These are phyloP conservation scores for Russula vinacea DNA, from an alignment of 768 basidiomycete species.

Conservation along the genomic window DNA sequence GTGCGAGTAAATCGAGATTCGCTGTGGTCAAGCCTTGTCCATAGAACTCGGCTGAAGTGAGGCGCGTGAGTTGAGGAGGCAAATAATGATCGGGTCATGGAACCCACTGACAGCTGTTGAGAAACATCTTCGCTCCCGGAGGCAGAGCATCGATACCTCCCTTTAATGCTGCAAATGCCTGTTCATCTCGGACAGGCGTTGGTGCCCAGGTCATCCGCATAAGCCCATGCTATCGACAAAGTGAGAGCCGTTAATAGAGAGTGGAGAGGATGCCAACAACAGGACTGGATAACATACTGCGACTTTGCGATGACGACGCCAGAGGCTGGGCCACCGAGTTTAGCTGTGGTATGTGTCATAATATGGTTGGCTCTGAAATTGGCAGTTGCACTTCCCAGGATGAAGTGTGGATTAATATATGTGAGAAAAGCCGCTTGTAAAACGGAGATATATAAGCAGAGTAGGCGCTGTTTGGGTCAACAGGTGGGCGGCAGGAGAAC, in stretches of 20 bases:
- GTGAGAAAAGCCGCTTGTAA: background rate
- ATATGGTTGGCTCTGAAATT: background rate
- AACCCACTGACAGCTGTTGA: conserved; percentile 47
- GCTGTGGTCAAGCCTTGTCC: conserved; percentile 41
- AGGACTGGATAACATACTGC: conserved; percentile 35
- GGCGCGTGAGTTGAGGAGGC: background rate
- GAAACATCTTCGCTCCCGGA: conserved; percentile 45
- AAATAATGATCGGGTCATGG: background rate
- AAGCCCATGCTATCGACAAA: conserved; percentile 43
- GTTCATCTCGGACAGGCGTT: conserved; percentile 49
- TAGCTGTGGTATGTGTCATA: conserved; percentile 37
- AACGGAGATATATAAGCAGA: background rate
- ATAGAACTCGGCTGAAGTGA: conserved; percentile 54
- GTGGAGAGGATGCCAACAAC: background rate
- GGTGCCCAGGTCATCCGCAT: conserved; percentile 59
- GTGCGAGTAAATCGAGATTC: conserved; percentile 48
- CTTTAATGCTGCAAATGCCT: conserved; percentile 61
- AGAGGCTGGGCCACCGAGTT: conserved; percentile 42
- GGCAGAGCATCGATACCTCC: conserved; percentile 46
- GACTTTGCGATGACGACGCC: conserved; percentile 41
- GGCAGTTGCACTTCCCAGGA: background rate
- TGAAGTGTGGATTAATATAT: background rate
- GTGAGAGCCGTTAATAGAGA: background rate
- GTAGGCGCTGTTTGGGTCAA: background rate
- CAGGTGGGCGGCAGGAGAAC: too few relatives aligned